Conservation (phyloP, 768 basidiomycete genomes). For the Lentinus brumalis region DNA sequence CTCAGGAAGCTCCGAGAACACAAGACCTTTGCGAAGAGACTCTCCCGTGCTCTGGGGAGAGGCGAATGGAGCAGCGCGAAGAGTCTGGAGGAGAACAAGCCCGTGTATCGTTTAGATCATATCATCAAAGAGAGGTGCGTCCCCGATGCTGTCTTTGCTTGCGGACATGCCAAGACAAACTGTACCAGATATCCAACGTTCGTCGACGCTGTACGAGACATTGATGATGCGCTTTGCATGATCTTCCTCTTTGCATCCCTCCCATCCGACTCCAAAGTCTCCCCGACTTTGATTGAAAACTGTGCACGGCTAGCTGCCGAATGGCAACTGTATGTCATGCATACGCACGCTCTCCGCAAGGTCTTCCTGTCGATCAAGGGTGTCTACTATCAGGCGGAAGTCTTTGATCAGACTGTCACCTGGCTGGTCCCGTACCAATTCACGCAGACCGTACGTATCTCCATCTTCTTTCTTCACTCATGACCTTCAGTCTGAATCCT, state of each 20-base stretch:
- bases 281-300: conserved; percentile 84
- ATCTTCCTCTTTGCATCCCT: conserved; percentile 89
- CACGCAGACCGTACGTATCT: conserved; percentile 77
- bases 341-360: conserved; percentile 80
- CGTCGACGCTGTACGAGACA: conserved; percentile 91
- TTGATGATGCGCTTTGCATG: conserved; percentile 97
- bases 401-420: conserved; percentile 89
- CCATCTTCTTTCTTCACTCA: not conserved
- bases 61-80: conserved; percentile 96
- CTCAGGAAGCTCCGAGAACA: conserved; percentile 93
- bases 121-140: conserved; percentile 94
- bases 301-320: conserved; percentile 89
- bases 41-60: conserved; percentile 88
- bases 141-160: not conserved
- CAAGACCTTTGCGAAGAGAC: conserved; percentile 97
- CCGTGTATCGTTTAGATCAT: conserved; percentile 90
- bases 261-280: conserved; percentile 81
- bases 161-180: not conserved
- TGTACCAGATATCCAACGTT: conserved; percentile 89
- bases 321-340: conserved; percentile 97
- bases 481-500: not conserved
- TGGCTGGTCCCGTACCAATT: conserved; percentile 99
- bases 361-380: conserved; percentile 97
- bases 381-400: conserved; percentile 95
- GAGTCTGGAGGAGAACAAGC: conserved; percentile 90